Evolutionary conservation across 2,329 filamentous ascomycete genomes (phyloP).

Genomic region (Clarireedia paspali): DNA sequence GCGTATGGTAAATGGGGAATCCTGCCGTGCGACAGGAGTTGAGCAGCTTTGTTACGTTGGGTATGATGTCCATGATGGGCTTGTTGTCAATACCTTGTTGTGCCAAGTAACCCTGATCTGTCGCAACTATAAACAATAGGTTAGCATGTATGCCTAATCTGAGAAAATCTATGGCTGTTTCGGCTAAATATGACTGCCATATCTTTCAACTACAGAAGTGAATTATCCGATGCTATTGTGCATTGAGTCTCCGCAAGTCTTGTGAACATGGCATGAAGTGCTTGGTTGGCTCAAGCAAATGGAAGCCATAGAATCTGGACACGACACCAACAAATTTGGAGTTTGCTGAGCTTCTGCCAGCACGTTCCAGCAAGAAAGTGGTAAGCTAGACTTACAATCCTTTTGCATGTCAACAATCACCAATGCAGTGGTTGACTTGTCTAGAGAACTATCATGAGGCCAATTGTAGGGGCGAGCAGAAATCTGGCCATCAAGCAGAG

Average conservation of each 20-base stretch:
- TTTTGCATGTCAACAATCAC: slow-evolving; percentile 49
- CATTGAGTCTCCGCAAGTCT: too few species aligned
- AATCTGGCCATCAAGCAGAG: slow-evolving; percentile 5
- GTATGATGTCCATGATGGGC: slow-evolving; percentile 37
- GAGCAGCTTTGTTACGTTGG: slow-evolving; percentile 34
- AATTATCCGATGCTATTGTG: too few species aligned
- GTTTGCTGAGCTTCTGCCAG: not conserved
- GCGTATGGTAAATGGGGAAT: slow-evolving; percentile 41
- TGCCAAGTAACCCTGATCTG: slow-evolving; percentile 33
- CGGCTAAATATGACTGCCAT: not conserved
- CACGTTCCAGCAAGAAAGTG: not conserved
- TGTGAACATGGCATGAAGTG: too few species aligned
- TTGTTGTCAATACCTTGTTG: slow-evolving; percentile 38
- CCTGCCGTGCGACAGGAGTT: slow-evolving; percentile 32
- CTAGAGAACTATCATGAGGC: slow-evolving; percentile 34
- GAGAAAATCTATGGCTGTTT: not conserved
- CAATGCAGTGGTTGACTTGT: slow-evolving; percentile 38
- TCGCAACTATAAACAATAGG: not conserved
- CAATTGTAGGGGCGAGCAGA: slow-evolving; percentile 31
- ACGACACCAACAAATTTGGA: not conserved
- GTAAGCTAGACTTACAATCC: slow-evolving; percentile 34
- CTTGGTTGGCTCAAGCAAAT: too few species aligned
- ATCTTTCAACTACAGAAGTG: not conserved
- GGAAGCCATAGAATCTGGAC: too few species aligned
- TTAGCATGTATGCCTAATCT: not conserved